Evolutionary conservation across 2,329 filamentous ascomycete species (phyloP), one percentile per base, ranked within the genome.

Genomic region (Meredithiella fracta): DNA sequence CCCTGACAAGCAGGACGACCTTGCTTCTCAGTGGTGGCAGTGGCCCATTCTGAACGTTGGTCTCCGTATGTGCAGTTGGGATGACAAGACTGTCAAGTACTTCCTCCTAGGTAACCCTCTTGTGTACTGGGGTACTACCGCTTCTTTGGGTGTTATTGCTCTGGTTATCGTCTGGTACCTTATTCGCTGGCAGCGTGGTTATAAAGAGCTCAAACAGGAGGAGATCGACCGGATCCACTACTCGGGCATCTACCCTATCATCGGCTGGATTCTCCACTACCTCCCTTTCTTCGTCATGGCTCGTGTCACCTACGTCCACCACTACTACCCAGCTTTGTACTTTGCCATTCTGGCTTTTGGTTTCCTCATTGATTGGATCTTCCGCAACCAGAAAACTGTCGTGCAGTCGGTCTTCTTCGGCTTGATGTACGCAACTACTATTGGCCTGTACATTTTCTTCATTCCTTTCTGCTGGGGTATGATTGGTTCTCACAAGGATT

Each of bases 21-120:
- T 98, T 51, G 92, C 92, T 31, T 98, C 92, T 14, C 77, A 89
- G 62, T 96, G 90, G 75, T 98, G 92, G 92, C 90, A 98, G 71
- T 98, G 92, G 92, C 92, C 92, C 20, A 80, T 98, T 60, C 80
- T 98, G 42, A 76, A 97, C 64, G 92, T 97, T 57, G 92, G 92
- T 67, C 81, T 98, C 55, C 86, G 94, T 60, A 98, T 98, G 92
- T 98, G 92, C 70, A 86, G 90, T 62, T 98, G 92, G 94, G 90
- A 94, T 63, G 90, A 98, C 66, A 80, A 82, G 64, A 89, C 88
- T 62, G 82, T 95, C 72, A 98, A 98, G 70, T 98, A 98, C 73
- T 98, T 95, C 78, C 82, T 98, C 25, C 85, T 98, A 50, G 92
- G 92, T 60, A 98, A 98, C 71, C 92, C 94, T 4, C 73, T 94